Evolutionary conservation across 2,329 filamentous ascomycete genomes (phyloP), one percentile per base, ranked within the genome.

Genomic region (Hypoxylon sp.): DNA sequence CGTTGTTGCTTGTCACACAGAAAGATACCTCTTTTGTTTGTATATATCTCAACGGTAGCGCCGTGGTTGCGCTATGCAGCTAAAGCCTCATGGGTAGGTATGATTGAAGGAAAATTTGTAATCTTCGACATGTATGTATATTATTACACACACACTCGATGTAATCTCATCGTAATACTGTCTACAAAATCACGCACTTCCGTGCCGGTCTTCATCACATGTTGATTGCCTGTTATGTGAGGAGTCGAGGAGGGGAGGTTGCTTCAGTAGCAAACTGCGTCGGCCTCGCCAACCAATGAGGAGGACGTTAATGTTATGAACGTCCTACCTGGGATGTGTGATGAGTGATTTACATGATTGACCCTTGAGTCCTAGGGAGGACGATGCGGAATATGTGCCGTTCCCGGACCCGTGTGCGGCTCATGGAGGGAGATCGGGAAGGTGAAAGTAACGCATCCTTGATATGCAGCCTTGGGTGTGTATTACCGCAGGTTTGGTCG

Each of bases 11-110:
- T 61, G n/a, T 25, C 35, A 33, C 25, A 50, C 46, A n/a, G 14
- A 10, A 49, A 53, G 58, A 61, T 61, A 61, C 58, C 58, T 58
- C 33, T 49, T 58, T 53, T 46, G 5, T 59, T 17, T 61, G 35
- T 61, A 20, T 54, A 42, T 53, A 49, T 25, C 44, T 30, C 40
- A 44, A 44, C 40, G 40, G 10, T 27, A 27, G 22, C 44, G 25
- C 27, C 27, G 25, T n/a, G 10, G 25, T 10, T 17, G 31, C 50
- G 33, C 30, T 53, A 17, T n/a, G n/a, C n/a, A 13, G 25, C 49
- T 7, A n/a, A 53, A 33, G 25, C 27, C 20, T 30, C 13, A 17
- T 1, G 46, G 46, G 4, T 48, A 13, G 46, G 4, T 48, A 13
- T 42, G 40, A 60, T 60, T 60, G 46, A 40, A 49, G 55, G 44